Evolutionary conservation across 805 yeast species (phyloP).

Genomic region (Yamadazyma phyllophila): DNA sequence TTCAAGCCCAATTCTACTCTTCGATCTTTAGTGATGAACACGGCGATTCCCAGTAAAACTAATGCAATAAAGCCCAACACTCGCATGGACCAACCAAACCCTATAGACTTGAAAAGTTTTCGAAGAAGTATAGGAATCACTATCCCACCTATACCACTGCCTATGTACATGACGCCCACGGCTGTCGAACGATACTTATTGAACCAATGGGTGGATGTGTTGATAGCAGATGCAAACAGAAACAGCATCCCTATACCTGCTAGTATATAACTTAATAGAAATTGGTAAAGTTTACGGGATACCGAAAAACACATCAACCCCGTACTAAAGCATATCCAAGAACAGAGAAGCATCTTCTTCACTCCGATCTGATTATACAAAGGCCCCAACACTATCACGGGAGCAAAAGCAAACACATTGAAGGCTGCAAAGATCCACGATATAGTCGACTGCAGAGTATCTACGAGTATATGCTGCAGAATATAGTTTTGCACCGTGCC

Average conservation of each 20-base stretch:
- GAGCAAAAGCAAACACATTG: slow-evolving; percentile 21
- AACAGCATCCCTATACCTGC: slow-evolving; percentile 22
- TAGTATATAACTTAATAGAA: slow-evolving; percentile 18
- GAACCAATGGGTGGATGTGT: slow-evolving; percentile 22
- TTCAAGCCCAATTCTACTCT: slow-evolving; percentile 4
- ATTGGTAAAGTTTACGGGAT: slow-evolving; percentile 19
- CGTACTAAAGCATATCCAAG: slow-evolving; percentile 14
- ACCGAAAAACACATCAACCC: slow-evolving; percentile 23
- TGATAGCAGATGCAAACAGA: slow-evolving; percentile 20
- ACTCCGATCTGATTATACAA: slow-evolving; percentile 22
- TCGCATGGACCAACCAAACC: slow-evolving; percentile 27
- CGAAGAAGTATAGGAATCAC: slow-evolving; percentile 22
- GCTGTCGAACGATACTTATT: slow-evolving; percentile 18
- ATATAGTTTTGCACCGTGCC: slow-evolving; percentile 22
- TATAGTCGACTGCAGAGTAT: slow-evolving; percentile 15
- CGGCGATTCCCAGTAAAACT: slow-evolving; percentile 12
- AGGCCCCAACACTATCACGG: slow-evolving; percentile 21
- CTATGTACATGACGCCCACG: slow-evolving; percentile 22
- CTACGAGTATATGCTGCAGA: slow-evolving; percentile 11
- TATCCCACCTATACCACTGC: slow-evolving; percentile 30
- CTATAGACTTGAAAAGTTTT: slow-evolving; percentile 21
- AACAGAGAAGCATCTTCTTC: slow-evolving; percentile 15
- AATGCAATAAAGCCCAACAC: slow-evolving; percentile 21
- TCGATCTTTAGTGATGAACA: slow-evolving; percentile 17
- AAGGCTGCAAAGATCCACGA: slow-evolving; percentile 26